Evolutionary conservation across 2,329 filamentous ascomycete species (phyloP).

Genomic region (Trichoderma semiorbis): DNA sequence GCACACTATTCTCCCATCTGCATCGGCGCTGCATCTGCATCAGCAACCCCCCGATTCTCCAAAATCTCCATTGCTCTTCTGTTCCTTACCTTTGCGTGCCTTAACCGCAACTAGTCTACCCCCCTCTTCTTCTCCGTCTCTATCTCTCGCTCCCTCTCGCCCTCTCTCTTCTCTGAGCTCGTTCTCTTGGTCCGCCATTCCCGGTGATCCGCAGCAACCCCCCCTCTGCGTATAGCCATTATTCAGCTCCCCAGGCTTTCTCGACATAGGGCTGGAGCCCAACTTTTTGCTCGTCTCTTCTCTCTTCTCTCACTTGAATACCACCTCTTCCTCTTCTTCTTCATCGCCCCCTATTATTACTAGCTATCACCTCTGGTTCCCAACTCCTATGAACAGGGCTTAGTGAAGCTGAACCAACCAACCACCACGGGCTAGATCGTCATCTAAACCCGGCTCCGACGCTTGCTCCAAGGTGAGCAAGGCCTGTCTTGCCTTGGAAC

Average conservation of each 20-base stretch:
- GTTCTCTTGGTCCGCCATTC: background rate
- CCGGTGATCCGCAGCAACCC: background rate
- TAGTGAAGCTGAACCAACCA: background rate
- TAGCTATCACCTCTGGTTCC: background rate
- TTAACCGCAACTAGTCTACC: background rate
- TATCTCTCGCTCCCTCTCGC: background rate
- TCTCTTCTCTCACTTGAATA: background rate
- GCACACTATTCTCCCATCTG: background rate
- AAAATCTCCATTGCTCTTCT: background rate
- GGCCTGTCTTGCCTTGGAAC: background rate
- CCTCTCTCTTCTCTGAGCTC: background rate
- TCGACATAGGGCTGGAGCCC: background rate
- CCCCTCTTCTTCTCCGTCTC: background rate
- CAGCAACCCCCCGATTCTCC: background rate
- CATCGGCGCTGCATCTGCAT: background rate
- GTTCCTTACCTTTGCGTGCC: background rate
- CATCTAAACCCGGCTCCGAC: background rate
- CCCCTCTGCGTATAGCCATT: background rate
- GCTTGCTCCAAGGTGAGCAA: background rate
- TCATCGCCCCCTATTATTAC: background rate
- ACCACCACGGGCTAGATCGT: background rate
- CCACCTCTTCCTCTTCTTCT: background rate
- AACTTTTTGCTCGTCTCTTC: background rate
- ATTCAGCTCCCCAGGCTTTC: background rate
- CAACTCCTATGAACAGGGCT: background rate